Base-by-base conservation (phyloP, 805 yeast genomes). In the Starmerella floris region DNA sequence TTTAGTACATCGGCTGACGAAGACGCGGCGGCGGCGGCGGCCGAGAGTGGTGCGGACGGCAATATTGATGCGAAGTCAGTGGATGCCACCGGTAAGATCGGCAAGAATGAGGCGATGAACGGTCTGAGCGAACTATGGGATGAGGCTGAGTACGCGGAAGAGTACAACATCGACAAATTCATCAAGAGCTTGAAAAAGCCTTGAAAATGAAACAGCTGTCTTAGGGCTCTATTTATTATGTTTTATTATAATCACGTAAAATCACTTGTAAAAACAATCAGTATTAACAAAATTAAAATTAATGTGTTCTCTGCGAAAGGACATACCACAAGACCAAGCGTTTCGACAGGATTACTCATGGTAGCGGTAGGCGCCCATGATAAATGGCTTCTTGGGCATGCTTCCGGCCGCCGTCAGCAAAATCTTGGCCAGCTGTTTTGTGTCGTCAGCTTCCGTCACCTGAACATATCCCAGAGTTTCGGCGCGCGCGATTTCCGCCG, bases 141-240 rank as follows among this genome's bases (percentile, higher is more conserved):
- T 58, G 91, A 83, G 55, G 71, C 82, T 27, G 96, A 91, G 62
- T 91, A 91, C 56, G 95, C 87, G 51, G 98, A 91, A 57, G 98
- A 91, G 66, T 91, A 91, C 62, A 83, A 91, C 56, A 73, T 91
- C 63, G 96, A 88, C 61, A 76, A 80, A 41, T 91, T 91, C 61
- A 88, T 91, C 62, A 82, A 82, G 65, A 79, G 81, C 23, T 70
- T 83, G 48, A 72, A 72, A 51, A 73, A 57, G 50, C n/a, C n/a
- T n/a, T n/a, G n/a, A n/a, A n/a, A n/a, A n/a, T n/a, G n/a, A n/a
- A n/a, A n/a, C n/a, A n/a, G n/a, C n/a, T n/a, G n/a, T n/a, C n/a
- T n/a, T n/a, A n/a, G n/a, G n/a, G n/a, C n/a, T n/a, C n/a, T n/a
- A n/a, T n/a, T n/a, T n/a, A n/a, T n/a, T n/a, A n/a, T n/a, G n/a